phyloP scores from a whole-genome alignment of 768 basidiomycete species.

The Hortiboletus flavorubellus region DNA sequence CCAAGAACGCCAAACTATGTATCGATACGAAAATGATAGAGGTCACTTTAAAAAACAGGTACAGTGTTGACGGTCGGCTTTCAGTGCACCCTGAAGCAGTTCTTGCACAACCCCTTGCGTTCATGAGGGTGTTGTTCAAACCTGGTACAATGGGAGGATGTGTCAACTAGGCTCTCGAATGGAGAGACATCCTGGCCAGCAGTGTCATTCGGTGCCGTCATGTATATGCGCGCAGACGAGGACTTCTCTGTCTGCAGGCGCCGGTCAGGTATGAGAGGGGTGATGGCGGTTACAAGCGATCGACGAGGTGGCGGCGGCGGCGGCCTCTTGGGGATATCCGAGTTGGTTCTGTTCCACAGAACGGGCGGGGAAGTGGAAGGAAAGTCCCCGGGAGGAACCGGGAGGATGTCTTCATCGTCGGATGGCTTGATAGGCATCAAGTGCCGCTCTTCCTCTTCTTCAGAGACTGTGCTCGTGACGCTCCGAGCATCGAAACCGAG shows the following conservation, averaged over 20 bases:
- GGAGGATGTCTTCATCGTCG: slow-evolving; percentile 23
- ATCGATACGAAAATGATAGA: slow-evolving; percentile 8
- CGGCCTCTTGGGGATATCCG: slow-evolving; percentile 35
- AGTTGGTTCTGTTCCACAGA: slow-evolving; percentile 23
- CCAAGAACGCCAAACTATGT: background rate
- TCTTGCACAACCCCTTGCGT: slow-evolving; percentile 60
- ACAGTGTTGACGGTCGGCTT: background rate
- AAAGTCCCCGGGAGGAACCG: slow-evolving; percentile 16
- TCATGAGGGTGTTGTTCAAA: slow-evolving; percentile 71
- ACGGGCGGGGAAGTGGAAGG: slow-evolving; percentile 14
- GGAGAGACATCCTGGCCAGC: slow-evolving; percentile 51
- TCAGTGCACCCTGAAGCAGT: slow-evolving; percentile 57
- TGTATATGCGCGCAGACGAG: slow-evolving; percentile 20
- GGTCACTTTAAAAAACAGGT: no score
- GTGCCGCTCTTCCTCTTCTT: slow-evolving; percentile 43
- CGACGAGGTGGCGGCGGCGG: slow-evolving; percentile 56
- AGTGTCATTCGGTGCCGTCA: slow-evolving; percentile 29
- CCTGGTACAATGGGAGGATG: slow-evolving; percentile 42
- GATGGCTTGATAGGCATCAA: slow-evolving; percentile 29
- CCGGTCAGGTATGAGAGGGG: slow-evolving; percentile 51
- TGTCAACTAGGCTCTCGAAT: slow-evolving; percentile 61
- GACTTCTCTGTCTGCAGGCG: slow-evolving; percentile 14
- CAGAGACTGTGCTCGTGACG: slow-evolving; percentile 40
- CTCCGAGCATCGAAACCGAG: slow-evolving; percentile 35
- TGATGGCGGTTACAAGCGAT: slow-evolving; percentile 26